Base-by-base conservation (phyloP, 306 rosid species). In the Pterocarpus santalinus region DNA sequence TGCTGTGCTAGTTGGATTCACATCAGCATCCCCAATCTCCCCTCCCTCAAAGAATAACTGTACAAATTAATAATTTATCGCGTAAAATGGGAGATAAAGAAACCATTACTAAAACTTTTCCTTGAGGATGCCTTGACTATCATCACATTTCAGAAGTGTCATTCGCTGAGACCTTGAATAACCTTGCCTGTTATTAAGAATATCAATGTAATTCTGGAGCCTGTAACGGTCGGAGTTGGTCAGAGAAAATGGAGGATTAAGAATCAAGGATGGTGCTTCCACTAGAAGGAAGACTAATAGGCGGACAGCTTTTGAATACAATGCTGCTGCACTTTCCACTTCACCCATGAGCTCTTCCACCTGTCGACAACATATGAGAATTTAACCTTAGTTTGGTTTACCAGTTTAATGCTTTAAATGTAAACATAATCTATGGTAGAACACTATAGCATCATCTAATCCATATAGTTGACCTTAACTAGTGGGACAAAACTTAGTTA, bases 311-410 rank as follows among this genome's bases (percentile, higher is more conserved):
- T 90, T 96, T 22, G 95, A 81, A 84, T 96, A 96, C 77, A 84
- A 79, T 36, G 81, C 90, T 55, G 94, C 81, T 58, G 99, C 99
- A 67, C 83, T 88, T 46, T 90, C 97, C 94, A 91, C 80, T 34
- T 86, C 83, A 53, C 94, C 97, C 99, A 96, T 88, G 73, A 94
- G 92, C 87, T 96, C 99, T 38, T 96, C 97, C 35, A 96, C 99
- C 99, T 96, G 90, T 84, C 83, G 88, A 68, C 35, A 73, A 69
- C 16, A 56, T 38, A 69, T 2, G 38, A 61, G 17, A 80, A 49
- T 64, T 70, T 22, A 77, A 75, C 36, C 52, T 75, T 76, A 81
- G 81, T 55, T 53, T 65, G 57, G 51, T 79, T 68, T 38, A 57
- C 32, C 65, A 44, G 56, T 10, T 15, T 9, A 55, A 74, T 22